phyloP scores from a whole-genome alignment of 140 eudicot species.

The Stevia rebaudiana region DNA sequence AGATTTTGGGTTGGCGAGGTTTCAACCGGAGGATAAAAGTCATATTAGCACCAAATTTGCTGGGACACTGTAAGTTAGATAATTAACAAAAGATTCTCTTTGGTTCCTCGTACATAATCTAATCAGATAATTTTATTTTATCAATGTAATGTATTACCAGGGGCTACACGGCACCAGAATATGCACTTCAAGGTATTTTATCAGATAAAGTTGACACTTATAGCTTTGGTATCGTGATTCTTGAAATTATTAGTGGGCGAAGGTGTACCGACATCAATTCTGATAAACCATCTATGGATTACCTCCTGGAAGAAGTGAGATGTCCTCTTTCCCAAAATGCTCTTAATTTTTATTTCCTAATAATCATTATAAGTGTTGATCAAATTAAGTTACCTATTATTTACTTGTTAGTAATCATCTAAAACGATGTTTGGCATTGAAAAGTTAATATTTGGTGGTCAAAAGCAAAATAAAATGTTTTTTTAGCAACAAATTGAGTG shows the following conservation, averaged over 20 bases:
- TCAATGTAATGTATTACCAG: background rate
- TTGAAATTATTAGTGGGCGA: slow-evolving; percentile 58
- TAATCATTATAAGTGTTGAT: too few species aligned
- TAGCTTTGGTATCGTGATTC: slow-evolving; percentile 60
- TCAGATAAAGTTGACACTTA: slow-evolving; percentile 64
- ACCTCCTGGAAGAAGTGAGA: slow-evolving; percentile 56
- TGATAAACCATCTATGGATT: slow-evolving; percentile 36
- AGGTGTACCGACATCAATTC: slow-evolving; percentile 39
- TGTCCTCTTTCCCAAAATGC: background rate
- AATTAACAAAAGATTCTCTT: background rate
- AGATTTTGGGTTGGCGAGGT: slow-evolving; percentile 51
- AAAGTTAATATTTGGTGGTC: background rate
- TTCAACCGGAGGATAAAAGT: slow-evolving; percentile 37
- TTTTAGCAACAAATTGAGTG: too few species aligned
- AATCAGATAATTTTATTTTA: background rate
- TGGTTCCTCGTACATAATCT: background rate
- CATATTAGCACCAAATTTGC: slow-evolving; percentile 47
- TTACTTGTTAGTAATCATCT: too few species aligned
- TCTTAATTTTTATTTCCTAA: background rate
- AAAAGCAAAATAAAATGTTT: background rate
- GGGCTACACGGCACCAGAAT: slow-evolving; percentile 62
- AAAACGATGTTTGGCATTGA: too few species aligned
- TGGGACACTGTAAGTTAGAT: slow-evolving; percentile 39
- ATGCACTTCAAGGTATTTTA: slow-evolving; percentile 53
- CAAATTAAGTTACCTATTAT: too few species aligned